Evolutionary conservation across 371 early-diverging fungal species (phyloP).

Genomic region (Haplosporangium sp.): DNA sequence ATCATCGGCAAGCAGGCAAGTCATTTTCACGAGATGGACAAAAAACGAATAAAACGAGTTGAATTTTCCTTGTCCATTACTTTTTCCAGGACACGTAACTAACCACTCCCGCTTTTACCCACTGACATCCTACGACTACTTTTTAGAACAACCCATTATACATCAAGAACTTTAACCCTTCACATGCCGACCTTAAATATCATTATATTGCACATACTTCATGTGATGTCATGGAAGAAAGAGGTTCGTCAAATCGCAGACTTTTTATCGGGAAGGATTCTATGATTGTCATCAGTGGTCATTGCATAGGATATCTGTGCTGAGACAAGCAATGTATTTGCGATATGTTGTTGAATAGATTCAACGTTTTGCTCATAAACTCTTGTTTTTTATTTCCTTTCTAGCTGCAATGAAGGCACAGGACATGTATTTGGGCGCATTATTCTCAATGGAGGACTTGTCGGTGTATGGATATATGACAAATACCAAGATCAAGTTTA

Average conservation of each 20-base stretch:
- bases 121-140: not conserved
- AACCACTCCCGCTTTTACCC: not conserved
- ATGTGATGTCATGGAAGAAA: slow-evolving; percentile 89
- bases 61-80: too few relatives aligned
- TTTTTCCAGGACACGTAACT: too few relatives aligned
- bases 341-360: not conserved
- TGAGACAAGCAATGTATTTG: not conserved
- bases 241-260: slow-evolving; percentile 60
- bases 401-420: slow-evolving; percentile 73
- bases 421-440: slow-evolving; percentile 85
- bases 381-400: not conserved
- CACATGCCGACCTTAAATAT: slow-evolving; percentile 86
- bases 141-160: slow-evolving; percentile 86
- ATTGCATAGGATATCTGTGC: not conserved
- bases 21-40: not conserved
- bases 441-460: slow-evolving; percentile 89
- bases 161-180: slow-evolving; percentile 78
- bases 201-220: slow-evolving; percentile 91
- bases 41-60: too few relatives aligned
- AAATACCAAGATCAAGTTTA: slow-evolving; percentile 86
- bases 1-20: slow-evolving; percentile 74
- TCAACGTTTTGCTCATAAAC: too few relatives aligned
- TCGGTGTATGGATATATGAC: slow-evolving; percentile 91
- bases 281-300: not conserved
- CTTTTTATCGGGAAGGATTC: too few relatives aligned